Conservation (phyloP, 139 green algal species). For the Haematococcus sp. region DNA sequence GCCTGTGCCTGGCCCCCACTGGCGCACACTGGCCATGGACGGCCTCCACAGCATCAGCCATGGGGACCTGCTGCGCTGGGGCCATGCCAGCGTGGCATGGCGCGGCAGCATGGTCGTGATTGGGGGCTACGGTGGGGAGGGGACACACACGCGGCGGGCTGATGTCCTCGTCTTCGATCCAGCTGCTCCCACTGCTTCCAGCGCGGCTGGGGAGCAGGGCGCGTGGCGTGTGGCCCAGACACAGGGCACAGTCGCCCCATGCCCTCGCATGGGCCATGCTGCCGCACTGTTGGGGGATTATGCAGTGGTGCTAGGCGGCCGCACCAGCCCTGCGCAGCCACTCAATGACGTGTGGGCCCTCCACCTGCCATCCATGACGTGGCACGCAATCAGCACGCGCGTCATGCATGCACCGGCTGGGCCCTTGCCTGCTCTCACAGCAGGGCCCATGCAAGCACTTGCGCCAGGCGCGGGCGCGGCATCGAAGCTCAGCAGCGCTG, state of each 20-base stretch:
- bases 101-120: conserved; percentile 30
- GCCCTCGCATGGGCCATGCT: conserved; percentile 21
- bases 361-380: conserved; percentile 23
- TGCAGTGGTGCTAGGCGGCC: conserved; percentile 36
- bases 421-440: no score
- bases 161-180: conserved; percentile 40
- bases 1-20: neutral
- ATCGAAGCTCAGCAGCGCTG: no score
- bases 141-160: conserved; percentile 32
- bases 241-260: neutral
- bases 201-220: neutral
- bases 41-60: neutral
- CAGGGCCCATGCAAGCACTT: no score
- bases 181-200: neutral
- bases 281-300: conserved; percentile 13
- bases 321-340: conserved; percentile 34
- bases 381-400: neutral
- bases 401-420: neutral
- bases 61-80: conserved; percentile 35
- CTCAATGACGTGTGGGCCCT: conserved; percentile 47
- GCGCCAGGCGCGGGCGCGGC: no score
- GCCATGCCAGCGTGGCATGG: conserved; percentile 19
- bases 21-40: neutral
- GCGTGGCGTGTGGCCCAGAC: neutral
- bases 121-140: conserved; percentile 51